Conservation (phyloP, 1,284 basidiomycete species). For the Phenoliferia sp. region DNA sequence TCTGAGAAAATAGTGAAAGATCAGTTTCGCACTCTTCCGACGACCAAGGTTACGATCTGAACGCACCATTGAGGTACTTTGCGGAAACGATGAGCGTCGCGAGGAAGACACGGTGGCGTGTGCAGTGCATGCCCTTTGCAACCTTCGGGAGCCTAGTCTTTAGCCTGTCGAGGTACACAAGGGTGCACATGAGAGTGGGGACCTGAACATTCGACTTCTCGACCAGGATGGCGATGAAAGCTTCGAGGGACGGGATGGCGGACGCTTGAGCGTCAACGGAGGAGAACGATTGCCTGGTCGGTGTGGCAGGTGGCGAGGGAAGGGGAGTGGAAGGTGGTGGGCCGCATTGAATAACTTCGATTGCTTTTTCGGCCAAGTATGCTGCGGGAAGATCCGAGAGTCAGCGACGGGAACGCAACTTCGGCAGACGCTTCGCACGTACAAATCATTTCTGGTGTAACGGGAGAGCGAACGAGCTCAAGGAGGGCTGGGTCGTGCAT, state of each 20-base stretch:
- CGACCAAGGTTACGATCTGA: background rate
- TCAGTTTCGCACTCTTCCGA: background rate
- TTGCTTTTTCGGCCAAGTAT: constrained; percentile 25
- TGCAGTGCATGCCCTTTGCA: constrained; percentile 78
- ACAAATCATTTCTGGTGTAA: constrained; percentile 73
- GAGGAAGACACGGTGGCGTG: constrained; percentile 88
- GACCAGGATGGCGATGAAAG: constrained; percentile 81
- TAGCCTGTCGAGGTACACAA: constrained; percentile 87
- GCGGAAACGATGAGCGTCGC: constrained; percentile 90
- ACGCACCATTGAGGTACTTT: constrained; percentile 96
- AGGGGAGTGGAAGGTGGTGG: constrained; percentile 4
- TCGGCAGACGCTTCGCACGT: background rate
- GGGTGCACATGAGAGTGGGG: constrained; percentile 80
- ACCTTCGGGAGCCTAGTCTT: constrained; percentile 71
- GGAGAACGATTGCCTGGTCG: constrained; percentile 6
- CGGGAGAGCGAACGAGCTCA: constrained; percentile 66
- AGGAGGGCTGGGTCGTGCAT: constrained; percentile 68
- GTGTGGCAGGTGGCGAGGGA: constrained; percentile 29
- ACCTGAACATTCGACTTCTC: constrained; percentile 75
- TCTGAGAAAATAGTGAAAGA: constrained; percentile 13
- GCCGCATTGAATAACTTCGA: constrained; percentile 30
- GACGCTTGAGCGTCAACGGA: constrained; percentile 9
- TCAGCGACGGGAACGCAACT: background rate
- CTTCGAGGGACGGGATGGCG: constrained; percentile 64
- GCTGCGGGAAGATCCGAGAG: constrained; percentile 8